Evolutionary conservation across 495 filamentous ascomycete species (phyloP).

Genomic region (Aspergillus asperescens): DNA sequence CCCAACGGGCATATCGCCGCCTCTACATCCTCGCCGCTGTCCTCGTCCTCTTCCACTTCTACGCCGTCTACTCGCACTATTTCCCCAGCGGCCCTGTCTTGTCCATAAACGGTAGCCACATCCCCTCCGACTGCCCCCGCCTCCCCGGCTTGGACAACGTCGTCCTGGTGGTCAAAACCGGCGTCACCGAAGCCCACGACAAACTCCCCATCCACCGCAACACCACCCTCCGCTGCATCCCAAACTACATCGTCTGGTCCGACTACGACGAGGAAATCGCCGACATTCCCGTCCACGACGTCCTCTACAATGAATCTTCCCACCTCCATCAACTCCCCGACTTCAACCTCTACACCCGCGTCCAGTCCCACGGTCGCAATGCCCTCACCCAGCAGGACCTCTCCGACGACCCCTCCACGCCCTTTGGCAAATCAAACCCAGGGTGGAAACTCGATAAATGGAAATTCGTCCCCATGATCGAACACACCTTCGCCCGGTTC

Average conservation of each 20-base stretch:
- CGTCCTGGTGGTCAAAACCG: constrained; percentile 44
- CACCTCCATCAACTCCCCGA: constrained; percentile 32
- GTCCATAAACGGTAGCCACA: constrained; percentile 12
- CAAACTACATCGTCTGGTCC: constrained; percentile 52
- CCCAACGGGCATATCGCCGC: constrained; percentile 19
- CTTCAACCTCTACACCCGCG: constrained; percentile 41
- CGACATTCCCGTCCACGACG: constrained; percentile 40
- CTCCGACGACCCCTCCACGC: constrained; percentile 28
- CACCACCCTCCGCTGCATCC: constrained; percentile 48
- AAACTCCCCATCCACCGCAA: constrained; percentile 47
- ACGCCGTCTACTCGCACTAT: constrained; percentile 21
- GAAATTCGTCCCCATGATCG: constrained; percentile 65
- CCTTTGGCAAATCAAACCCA: constrained; percentile 32
- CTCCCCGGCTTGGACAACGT: constrained; percentile 42
- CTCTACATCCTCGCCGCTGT: constrained; percentile 14
- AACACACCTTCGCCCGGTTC: constrained; percentile 45
- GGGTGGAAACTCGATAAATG: constrained; percentile 67
- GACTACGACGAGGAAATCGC: constrained; percentile 48
- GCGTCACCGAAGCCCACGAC: constrained; percentile 39
- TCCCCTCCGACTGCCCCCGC: constrained; percentile 28
- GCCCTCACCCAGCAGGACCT: constrained; percentile 28
- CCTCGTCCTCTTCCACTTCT: constrained; percentile 33
- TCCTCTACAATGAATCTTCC: constrained; percentile 36
- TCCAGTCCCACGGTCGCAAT: constrained; percentile 29
- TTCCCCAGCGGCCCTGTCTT: background rate